Evolutionary conservation across 495 filamentous ascomycete species (phyloP).

Genomic region (Glarea lozoyensis): DNA sequence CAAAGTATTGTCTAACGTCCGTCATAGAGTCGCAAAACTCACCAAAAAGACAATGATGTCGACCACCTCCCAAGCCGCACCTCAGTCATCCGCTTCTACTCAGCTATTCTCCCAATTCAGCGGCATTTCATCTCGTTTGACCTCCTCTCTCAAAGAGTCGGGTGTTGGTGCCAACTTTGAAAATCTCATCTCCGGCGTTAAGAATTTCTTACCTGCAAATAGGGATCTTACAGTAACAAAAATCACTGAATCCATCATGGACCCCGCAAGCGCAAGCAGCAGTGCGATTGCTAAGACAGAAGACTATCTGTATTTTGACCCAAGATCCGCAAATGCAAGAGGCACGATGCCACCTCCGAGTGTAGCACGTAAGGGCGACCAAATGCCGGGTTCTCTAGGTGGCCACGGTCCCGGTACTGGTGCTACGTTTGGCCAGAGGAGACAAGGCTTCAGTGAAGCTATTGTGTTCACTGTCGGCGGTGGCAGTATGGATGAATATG

Average conservation of each 20-base stretch:
- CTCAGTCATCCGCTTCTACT: constrained; percentile 45
- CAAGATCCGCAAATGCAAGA: constrained; percentile 81
- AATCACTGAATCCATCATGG: constrained; percentile 98
- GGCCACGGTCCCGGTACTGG: constrained; percentile 52
- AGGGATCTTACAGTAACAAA: constrained; percentile 94
- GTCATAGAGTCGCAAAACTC: constrained; percentile 89
- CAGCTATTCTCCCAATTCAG: constrained; percentile 85
- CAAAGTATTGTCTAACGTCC: too few relatives aligned
- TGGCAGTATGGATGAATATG: constrained; percentile 98
- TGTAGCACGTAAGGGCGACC: constrained; percentile 35
- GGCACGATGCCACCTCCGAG: constrained; percentile 81
- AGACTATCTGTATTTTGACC: constrained; percentile 98
- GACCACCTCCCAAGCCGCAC: constrained; percentile 56
- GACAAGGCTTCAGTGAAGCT: constrained; percentile 91
- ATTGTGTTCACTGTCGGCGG: constrained; percentile 96
- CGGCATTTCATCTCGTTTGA: constrained; percentile 80
- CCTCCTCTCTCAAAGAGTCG: constrained; percentile 87
- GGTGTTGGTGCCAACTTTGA: constrained; percentile 85
- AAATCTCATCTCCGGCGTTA: constrained; percentile 92
- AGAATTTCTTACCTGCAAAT: constrained; percentile 94
- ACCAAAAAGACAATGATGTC: constrained; percentile 98
- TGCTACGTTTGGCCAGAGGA: constrained; percentile 85
- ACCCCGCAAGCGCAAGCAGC: constrained; percentile 78
- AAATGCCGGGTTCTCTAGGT: constrained; percentile 32
- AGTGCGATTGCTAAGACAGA: constrained; percentile 95